These are phyloP conservation scores for Cercospora zeae-maydis DNA, from an alignment of 2,329 filamentous ascomycete species.

Conservation along the genomic window DNA sequence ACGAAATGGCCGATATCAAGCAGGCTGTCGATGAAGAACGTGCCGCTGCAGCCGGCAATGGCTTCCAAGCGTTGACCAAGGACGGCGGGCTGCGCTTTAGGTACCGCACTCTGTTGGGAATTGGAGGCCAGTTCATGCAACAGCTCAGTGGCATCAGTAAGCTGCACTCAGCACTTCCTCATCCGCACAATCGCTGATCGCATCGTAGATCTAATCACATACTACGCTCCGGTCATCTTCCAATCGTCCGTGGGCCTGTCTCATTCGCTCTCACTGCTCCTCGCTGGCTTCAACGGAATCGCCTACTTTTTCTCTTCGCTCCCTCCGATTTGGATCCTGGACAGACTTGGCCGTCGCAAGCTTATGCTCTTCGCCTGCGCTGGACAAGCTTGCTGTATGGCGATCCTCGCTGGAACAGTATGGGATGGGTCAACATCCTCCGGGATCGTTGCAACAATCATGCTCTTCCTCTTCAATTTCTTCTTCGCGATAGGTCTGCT, in stretches of 20 bases:
- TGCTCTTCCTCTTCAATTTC: conserved; percentile 42
- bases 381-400: conserved; percentile 43
- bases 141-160: conserved; percentile 36
- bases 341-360: conserved; percentile 53
- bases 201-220: not conserved
- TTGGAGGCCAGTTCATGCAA: conserved; percentile 49
- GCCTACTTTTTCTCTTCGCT: conserved; percentile 41
- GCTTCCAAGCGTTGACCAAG: conserved; percentile 39
- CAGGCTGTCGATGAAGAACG: conserved; percentile 42
- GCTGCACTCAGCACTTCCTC: conserved; percentile 19
- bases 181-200: conserved; percentile 12
- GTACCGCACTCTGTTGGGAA: conserved; percentile 42
- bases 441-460: conserved; percentile 41
- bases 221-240: conserved; percentile 42
- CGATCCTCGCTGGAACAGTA: conserved; percentile 46
- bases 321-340: conserved; percentile 46
- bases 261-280: conserved; percentile 41
- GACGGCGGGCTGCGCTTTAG: conserved; percentile 45
- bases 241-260: conserved; percentile 50
- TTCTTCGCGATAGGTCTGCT: conserved; percentile 36
- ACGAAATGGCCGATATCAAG: conserved; percentile 40
- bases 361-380: conserved; percentile 38
- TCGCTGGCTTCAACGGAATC: conserved; percentile 50
- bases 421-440: conserved; percentile 39
- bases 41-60: conserved; percentile 33